A percentile compares a stretch with the other conserved stretches of the same genome.
These are phyloP conservation scores for Boletus insuetus DNA, from an alignment of 768 basidiomycete genomes.

Conservation along the genomic window DNA sequence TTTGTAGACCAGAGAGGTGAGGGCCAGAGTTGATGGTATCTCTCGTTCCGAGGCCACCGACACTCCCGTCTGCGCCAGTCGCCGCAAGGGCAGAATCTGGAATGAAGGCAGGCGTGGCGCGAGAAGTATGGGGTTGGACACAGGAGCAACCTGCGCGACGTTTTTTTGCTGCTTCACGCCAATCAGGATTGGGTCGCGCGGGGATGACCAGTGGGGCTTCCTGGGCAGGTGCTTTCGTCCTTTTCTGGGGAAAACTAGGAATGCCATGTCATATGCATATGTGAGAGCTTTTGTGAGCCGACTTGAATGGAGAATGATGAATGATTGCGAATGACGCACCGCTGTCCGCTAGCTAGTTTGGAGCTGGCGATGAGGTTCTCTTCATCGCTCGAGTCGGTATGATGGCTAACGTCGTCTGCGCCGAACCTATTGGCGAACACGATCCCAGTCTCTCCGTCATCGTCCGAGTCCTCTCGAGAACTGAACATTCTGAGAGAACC, in stretches of 20 bases:
- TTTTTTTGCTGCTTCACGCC: constrained; percentile 76
- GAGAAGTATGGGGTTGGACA: constrained; percentile 6
- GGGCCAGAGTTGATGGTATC: constrained; percentile 80
- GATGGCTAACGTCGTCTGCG: constrained; percentile 26
- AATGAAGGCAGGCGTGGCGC: constrained; percentile 45
- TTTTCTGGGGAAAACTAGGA: constrained; percentile 45
- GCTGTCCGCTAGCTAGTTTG: constrained; percentile 58
- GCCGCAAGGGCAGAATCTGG: constrained; percentile 57
- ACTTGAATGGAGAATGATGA: constrained; percentile 38
- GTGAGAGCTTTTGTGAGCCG: constrained; percentile 68
- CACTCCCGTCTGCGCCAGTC: constrained; percentile 67
- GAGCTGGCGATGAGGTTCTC: constrained; percentile 71
- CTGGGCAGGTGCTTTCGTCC: constrained; percentile 36
- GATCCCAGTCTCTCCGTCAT: constrained; percentile 24
- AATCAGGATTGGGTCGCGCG: constrained; percentile 83
- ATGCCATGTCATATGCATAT: too few species aligned
- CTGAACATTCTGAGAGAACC: constrained; percentile 42
- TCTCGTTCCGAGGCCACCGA: constrained; percentile 71
- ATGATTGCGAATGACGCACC: constrained; percentile 58
- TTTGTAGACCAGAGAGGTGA: constrained; percentile 64
- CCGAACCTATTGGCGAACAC: constrained; percentile 22
- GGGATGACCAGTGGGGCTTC: constrained; percentile 81
- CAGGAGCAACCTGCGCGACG: constrained; percentile 35
- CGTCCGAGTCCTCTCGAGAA: constrained; percentile 27
- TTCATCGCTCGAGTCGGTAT: constrained; percentile 50